Percentiles rank a stretch among this genome's conserved stretches.
Conservation (phyloP, 805 yeast species). For the Yamadazyma sp. region DNA sequence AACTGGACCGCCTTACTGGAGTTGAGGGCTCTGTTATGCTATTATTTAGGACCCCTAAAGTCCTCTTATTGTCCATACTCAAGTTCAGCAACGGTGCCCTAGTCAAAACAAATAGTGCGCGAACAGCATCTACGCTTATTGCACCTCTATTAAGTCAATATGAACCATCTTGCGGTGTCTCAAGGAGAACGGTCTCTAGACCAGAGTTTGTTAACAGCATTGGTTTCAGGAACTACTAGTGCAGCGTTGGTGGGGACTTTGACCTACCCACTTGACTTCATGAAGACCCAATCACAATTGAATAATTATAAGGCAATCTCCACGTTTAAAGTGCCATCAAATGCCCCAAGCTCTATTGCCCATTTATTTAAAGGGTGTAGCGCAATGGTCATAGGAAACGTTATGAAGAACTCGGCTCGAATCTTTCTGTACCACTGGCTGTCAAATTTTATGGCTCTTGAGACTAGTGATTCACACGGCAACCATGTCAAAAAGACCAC, state of each 20-base stretch:
- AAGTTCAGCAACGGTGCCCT: too few relatives aligned
- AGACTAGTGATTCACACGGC: constrained; percentile 25
- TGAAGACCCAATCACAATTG: constrained; percentile 65
- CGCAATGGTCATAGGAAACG: constrained; percentile 72
- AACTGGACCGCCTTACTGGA: constrained; percentile 13
- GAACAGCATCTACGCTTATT: too few relatives aligned
- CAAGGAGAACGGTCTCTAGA: constrained; percentile 11
- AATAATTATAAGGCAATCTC: constrained; percentile 35
- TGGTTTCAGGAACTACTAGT: constrained; percentile 60
- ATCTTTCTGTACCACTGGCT: constrained; percentile 74
- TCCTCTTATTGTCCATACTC: too few relatives aligned
- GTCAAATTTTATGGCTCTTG: constrained; percentile 62
- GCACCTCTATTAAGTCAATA: too few relatives aligned
- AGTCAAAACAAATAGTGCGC: too few relatives aligned
- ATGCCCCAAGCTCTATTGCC: constrained; percentile 30
- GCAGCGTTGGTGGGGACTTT: constrained; percentile 61
- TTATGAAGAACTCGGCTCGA: constrained; percentile 71
- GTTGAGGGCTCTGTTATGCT: constrained; percentile 26
- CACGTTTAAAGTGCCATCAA: constrained; percentile 36
- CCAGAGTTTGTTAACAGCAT: constrained; percentile 52
- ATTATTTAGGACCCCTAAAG: too few relatives aligned
- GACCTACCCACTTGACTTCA: constrained; percentile 70
- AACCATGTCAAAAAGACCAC: constrained; percentile 56
- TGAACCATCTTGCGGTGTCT: constrained; percentile 7
- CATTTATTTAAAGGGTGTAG: constrained; percentile 61